Evolutionary conservation across 2,329 filamentous ascomycete species (phyloP), one percentile per base, ranked within the genome.

Genomic region (Furcasterigmium furcatum): DNA sequence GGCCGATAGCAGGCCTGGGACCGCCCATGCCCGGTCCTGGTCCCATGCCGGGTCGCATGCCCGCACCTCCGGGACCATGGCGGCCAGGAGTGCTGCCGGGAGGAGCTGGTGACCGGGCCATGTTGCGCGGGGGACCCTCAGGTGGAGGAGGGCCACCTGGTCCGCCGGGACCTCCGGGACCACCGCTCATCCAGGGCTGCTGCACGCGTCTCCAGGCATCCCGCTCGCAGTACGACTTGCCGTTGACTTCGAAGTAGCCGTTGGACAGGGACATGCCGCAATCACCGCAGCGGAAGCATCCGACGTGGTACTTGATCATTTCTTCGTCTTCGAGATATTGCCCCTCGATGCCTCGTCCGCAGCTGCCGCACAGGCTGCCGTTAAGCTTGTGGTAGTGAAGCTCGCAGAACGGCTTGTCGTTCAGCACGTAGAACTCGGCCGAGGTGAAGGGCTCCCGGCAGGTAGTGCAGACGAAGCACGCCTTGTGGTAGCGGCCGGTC

Each of bases 311-410:
- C 63, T 96, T 96, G 55, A 82, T 77, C 27, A 76, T 72, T 32
- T 73, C 66, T 56, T 90, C 87, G 24, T 94, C 95, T 62, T 96
- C 91, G 30, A 96, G 74, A 58, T 95, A 99, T 55, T 91, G 85
- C 1, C 94, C 94, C 65, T 99, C 94, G 54, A 99, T 97, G 13
- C 94, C 94, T 10, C 74, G 73, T 52, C 87, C 79, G 64, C 94
- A 99, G 24, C 77, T 78, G 14, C 80, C 79, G 62, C 94, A 99
- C 2, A 96, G 71, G 39, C 89, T 95, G 42, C 87, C 86, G 57
- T 97, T 97, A 27, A 94, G 77, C 63, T 87, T 80, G 68, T 99
- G 94, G 62, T 97, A 99, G 66, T 97, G 91, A 41, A 85, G 83
- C 54, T 90, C 86, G 66, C 94, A 97, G 67, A 92, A 96, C 1